Evolutionary conservation across 257 asterid species (phyloP).

Genomic region (Phtheirospermum japonicum): DNA sequence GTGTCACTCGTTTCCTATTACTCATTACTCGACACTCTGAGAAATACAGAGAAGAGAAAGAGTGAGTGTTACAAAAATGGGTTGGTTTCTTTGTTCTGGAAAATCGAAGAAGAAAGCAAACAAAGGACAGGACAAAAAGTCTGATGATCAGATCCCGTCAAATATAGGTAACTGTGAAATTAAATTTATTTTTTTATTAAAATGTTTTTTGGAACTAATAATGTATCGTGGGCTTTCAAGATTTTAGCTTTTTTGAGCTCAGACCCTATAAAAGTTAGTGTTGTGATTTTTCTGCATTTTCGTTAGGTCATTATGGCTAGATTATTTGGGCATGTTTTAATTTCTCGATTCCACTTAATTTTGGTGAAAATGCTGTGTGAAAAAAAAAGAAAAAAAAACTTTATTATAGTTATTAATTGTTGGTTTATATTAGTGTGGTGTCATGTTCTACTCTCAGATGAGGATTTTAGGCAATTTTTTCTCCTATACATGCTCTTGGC

Average conservation of each 20-base stretch:
- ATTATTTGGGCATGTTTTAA: constrained; percentile 13
- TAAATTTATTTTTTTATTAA: too few species aligned
- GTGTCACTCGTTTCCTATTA: constrained; percentile 22
- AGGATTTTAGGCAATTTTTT: neutral
- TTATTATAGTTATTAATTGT: neutral
- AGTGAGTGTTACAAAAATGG: constrained; percentile 35
- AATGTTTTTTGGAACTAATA: neutral
- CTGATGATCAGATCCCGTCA: constrained; percentile 76
- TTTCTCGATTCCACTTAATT: constrained; percentile 26
- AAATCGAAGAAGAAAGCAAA: constrained; percentile 62
- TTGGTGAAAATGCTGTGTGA: constrained; percentile 1
- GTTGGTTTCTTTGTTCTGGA: constrained; percentile 70
- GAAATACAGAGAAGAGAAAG: neutral
- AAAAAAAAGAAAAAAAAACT: too few species aligned
- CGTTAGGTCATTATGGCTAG: constrained; percentile 4
- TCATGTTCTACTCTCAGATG: neutral
- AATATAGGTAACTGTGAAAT: constrained; percentile 39
- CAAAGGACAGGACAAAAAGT: constrained; percentile 36
- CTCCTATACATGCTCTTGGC: too few species aligned
- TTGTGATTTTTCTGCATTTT: constrained; percentile 21
- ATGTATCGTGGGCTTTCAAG: constrained; percentile 8
- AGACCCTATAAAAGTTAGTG: neutral
- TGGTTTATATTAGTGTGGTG: constrained; percentile 12
- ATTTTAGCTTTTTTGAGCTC: constrained; percentile 13
- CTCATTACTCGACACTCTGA: constrained; percentile 3